Conservation (phyloP, 1,284 basidiomycete genomes). For the Tilletia indica region DNA sequence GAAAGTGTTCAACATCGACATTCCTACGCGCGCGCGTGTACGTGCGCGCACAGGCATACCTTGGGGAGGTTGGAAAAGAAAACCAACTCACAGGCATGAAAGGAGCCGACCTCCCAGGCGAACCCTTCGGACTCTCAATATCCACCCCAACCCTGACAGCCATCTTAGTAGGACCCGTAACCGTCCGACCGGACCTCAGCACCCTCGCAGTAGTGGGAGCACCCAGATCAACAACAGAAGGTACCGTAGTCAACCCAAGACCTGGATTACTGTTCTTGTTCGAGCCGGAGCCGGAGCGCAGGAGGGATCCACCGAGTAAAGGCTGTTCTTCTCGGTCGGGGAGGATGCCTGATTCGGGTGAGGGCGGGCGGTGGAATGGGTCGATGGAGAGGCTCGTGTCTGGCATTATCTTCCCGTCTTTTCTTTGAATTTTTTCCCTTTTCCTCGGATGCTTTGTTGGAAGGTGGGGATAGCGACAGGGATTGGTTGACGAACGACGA, state of each 20-base stretch:
- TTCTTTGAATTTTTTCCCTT: too few relatives aligned
- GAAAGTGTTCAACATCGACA: too few relatives aligned
- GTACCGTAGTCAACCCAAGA: background rate
- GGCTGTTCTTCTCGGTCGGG: constrained; percentile 4
- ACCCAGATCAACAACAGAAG: background rate
- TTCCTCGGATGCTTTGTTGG: too few relatives aligned
- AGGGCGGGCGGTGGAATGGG: background rate
- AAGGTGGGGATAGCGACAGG: too few relatives aligned
- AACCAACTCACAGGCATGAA: constrained; percentile 12
- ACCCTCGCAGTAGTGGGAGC: too few relatives aligned
- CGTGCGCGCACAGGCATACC: too few relatives aligned
- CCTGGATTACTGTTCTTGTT: background rate
- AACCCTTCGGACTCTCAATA: constrained; percentile 3
- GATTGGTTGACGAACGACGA: too few relatives aligned
- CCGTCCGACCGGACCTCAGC: too few relatives aligned
- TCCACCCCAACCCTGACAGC: background rate
- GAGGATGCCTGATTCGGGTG: background rate
- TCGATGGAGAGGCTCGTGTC: background rate
- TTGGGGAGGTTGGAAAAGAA: background rate
- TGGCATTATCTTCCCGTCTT: too few relatives aligned
- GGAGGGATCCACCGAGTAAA: background rate
- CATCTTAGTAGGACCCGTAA: background rate
- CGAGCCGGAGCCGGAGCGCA: background rate
- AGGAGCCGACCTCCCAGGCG: background rate
- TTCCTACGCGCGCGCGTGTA: background rate